Base-by-base conservation (phyloP, 306 rosid species). In the Canavalia gladiata region DNA sequence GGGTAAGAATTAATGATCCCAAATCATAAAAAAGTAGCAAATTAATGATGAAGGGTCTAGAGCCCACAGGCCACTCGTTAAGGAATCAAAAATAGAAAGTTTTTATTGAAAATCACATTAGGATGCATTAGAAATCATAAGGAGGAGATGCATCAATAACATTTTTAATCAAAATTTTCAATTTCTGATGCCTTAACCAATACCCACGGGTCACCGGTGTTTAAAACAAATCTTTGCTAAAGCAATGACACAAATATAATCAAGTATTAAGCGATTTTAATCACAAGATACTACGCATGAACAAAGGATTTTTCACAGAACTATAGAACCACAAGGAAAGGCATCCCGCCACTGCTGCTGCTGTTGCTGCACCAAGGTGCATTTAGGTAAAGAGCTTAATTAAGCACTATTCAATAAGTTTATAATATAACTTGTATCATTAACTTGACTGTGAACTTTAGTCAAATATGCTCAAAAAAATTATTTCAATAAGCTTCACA, bases 251-350 rank as follows among this genome's bases (percentile, higher is more conserved):
- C 76, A n/a, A 64, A 47, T 25, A 52, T 35, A 42, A 57, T 4
- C 33, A 3, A 18, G 34, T 11, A 67, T 46, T 57, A 43, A 71
- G 75, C 66, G 62, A 51, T 34, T 34, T 58, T 34, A 63, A 52
- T 65, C 63, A 54, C 49, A 35, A n/a, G 60, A 54, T 43, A 50
- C 25, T 59, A 76, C 7, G 59, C 56, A 70, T 10, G 7, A 67
- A 5, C 58, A 67, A 57, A 12, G 72, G 50, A 59, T 80, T 59
- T 59, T 28, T 46, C 4, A 50, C 25, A 47, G 55, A 70, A 34
- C 69, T 42, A 42, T 42, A 77, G 47, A 33, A 41, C 70, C 64
- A 57, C 68, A 75, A 63, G 42, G 13, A n/a, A 63, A 43, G 47
- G 46, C n/a, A 2, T 43, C 51, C 65, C 62, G 49, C 13, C 50